Conservation (phyloP, 352 stramenopile genomes). For the Pythium graminicola region DNA sequence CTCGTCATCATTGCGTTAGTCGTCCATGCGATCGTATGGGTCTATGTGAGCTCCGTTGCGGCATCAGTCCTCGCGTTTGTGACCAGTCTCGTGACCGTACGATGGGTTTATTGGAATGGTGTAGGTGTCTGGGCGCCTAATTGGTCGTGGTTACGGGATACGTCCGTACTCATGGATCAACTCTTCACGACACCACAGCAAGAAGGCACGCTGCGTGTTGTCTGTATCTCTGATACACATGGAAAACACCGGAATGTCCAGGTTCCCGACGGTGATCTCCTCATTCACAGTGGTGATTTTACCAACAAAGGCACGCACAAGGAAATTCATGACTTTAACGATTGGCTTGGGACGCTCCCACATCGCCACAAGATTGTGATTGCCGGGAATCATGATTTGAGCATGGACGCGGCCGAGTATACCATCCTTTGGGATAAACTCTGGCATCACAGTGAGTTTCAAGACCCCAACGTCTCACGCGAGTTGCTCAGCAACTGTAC, state of each 20-base stretch:
- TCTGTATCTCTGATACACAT: constrained; percentile 83
- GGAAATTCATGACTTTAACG: constrained; percentile 69
- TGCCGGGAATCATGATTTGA: constrained; percentile 78
- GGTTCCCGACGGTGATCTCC: constrained; percentile 65
- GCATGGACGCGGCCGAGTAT: constrained; percentile 69
- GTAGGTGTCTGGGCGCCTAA: constrained; percentile 52
- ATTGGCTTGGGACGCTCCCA: constrained; percentile 67
- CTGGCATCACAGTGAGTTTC: constrained; percentile 51
- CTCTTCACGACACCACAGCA: constrained; percentile 39
- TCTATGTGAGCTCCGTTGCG: constrained; percentile 24
- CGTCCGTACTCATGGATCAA: constrained; percentile 19
- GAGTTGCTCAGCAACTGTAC: constrained; percentile 60
- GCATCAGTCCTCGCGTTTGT: constrained; percentile 15
- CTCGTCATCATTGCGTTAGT: constrained; percentile 16
- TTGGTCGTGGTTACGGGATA: constrained; percentile 39
- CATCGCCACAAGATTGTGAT: constrained; percentile 76
- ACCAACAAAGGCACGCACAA: constrained; percentile 64
- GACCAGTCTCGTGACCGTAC: constrained; percentile 21
- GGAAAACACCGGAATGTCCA: constrained; percentile 60
- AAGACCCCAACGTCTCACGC: constrained; percentile 49
- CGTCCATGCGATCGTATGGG: constrained; percentile 16
- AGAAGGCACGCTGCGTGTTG: constrained; percentile 52
- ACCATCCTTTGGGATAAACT: constrained; percentile 50
- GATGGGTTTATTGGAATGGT: constrained; percentile 62
- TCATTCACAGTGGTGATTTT: constrained; percentile 91